Evolutionary conservation across 2,329 filamentous ascomycete genomes (phyloP).

Genomic region (Colletotrichum australisinense): DNA sequence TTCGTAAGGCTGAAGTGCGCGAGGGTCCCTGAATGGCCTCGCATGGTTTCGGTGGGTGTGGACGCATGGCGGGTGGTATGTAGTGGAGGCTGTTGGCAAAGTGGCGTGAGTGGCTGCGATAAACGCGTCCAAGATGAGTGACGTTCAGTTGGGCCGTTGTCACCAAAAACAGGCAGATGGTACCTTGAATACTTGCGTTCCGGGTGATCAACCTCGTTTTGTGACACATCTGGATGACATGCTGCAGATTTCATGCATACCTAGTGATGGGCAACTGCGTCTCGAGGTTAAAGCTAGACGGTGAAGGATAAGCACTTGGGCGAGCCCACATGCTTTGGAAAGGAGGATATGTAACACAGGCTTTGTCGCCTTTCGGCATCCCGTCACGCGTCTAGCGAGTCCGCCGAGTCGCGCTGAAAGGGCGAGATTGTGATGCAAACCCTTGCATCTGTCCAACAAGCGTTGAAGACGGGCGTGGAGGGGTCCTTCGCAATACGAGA

Average conservation of each 20-base stretch:
- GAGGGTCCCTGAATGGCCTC: constrained; percentile 23
- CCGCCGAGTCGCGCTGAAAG: background rate
- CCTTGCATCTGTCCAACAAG: background rate
- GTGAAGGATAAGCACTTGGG: constrained; percentile 25
- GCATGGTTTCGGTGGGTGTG: background rate
- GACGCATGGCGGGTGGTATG: background rate
- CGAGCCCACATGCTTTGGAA: background rate
- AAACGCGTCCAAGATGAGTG: constrained; percentile 24
- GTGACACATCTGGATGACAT: constrained; percentile 22
- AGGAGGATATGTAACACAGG: background rate
- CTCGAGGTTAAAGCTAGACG: constrained; percentile 23
- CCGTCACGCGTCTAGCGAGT: too few species aligned
- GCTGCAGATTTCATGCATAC: constrained; percentile 29
- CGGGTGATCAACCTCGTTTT: constrained; percentile 4
- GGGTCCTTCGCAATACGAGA: constrained; percentile 12
- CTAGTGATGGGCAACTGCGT: constrained; percentile 17
- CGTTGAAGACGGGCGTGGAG: background rate
- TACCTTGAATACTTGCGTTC: background rate
- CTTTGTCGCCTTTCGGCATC: background rate
- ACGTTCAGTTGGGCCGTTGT: constrained; percentile 16
- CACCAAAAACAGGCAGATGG: background rate
- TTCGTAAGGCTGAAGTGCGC: constrained; percentile 37
- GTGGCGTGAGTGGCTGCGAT: constrained; percentile 19
- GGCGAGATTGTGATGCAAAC: constrained; percentile 3
- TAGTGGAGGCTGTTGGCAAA: constrained; percentile 12